Percentiles rank a stretch among this genome's conserved stretches.
Evolutionary conservation across 2,329 filamentous ascomycete species (phyloP).

Genomic region (Scedosporium boydii): DNA sequence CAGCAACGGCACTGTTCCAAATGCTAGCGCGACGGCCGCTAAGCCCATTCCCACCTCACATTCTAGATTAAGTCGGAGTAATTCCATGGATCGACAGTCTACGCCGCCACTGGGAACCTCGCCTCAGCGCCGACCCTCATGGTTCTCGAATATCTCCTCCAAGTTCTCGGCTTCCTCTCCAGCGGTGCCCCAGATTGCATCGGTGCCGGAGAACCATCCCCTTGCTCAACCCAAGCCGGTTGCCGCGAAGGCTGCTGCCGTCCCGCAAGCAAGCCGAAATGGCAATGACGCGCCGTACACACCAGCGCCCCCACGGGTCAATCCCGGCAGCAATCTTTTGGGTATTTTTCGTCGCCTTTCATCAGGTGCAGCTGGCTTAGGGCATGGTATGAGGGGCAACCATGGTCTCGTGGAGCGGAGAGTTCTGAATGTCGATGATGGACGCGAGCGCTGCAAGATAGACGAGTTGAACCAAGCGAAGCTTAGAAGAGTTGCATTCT

Average conservation of each 20-base stretch:
- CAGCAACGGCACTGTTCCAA: background rate
- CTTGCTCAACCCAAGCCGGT: conserved; percentile 1
- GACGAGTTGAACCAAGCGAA: conserved; percentile 72
- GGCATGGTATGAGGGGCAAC: conserved; percentile 37
- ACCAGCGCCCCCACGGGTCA: conserved; percentile 62
- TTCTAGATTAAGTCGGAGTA: conserved; percentile 2
- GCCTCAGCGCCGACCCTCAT: conserved; percentile 60
- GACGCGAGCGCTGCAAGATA: conserved; percentile 70
- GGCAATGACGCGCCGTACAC: conserved; percentile 59
- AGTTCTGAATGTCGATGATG: conserved; percentile 75
- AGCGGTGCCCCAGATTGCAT: conserved; percentile 15
- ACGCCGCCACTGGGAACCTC: conserved; percentile 15
- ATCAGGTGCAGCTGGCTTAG: conserved; percentile 46
- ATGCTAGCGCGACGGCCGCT: background rate
- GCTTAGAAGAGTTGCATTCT: conserved; percentile 82
- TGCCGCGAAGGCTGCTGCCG: conserved; percentile 44
- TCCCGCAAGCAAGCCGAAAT: conserved; percentile 44
- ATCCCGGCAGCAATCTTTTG: conserved; percentile 64
- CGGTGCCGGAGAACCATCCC: conserved; percentile 9
- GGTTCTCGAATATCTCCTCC: conserved; percentile 88
- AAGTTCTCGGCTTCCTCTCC: conserved; percentile 63
- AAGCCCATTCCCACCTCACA: background rate
- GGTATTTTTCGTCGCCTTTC: conserved; percentile 77
- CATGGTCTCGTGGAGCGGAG: conserved; percentile 71
- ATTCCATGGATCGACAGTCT: conserved; percentile 10